Base-by-base conservation (phyloP, 2,329 filamentous ascomycete species). In the Colletotrichum coccodes region DNA sequence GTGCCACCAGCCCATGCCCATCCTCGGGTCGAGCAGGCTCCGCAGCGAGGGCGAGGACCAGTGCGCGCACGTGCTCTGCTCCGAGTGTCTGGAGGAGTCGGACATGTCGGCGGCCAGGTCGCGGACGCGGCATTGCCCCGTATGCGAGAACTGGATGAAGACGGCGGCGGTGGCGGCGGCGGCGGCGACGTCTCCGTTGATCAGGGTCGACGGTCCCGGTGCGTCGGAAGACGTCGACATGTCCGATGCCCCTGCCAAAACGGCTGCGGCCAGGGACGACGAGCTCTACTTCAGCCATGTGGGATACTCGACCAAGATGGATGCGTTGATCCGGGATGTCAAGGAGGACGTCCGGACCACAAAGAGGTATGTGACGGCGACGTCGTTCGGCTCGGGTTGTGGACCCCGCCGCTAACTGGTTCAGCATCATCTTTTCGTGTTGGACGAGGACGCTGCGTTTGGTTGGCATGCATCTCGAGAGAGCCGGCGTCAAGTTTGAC, bases 341-440 rank as follows among this genome's bases (percentile, higher is more conserved):
- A 72, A 72, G 12, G 12, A 70, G 18, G 68, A 72, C n/a, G 42
- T 77, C 21, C 34, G 58, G 42, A 75, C 46, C 60, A 72, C 71
- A 6, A 76, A 78, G 57, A 77, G 75, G 75, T 73, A 72, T 44
- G 58, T 46, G n/a, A 8, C 12, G n/a, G 21, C n/a, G 9, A 9
- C 18, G n/a, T 30, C 26, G 46, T 49, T 14, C 28, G 4, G 26
- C 46, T 11, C 9, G 36, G 30, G 64, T 60, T 7, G 59, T 70
- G 40, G 53, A 53, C n/a, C n/a, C 38, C 40, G 32, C 46, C 6
- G 30, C 26, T 47, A 2, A 63, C 42, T 0, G 21, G 3, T 32
- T 12, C 40, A 85, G 81, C 49, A 83, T 84, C 36, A 78, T 85
- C 49, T 85, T 85, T 44, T 84, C 82, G 0, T 83, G 78, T 64